Evolutionary conservation across 345 rosid species (phyloP).

Genomic region (Eutrema heterophyllum): DNA sequence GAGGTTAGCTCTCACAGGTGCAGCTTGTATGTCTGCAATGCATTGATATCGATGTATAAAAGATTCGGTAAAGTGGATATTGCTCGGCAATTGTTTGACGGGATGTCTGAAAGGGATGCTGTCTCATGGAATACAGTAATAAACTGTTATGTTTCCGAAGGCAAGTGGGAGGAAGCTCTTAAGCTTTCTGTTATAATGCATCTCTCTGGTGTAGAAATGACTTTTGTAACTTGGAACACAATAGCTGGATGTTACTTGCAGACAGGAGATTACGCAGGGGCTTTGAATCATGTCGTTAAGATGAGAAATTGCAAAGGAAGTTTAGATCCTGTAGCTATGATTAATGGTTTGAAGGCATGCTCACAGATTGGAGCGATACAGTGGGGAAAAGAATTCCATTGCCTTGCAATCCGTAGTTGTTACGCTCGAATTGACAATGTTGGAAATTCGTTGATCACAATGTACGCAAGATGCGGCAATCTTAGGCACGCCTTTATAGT

Average conservation of each 20-base stretch:
- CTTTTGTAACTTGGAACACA: conserved; percentile 63
- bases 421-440: conserved; percentile 39
- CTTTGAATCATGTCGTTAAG: conserved; percentile 42
- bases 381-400: conserved; percentile 62
- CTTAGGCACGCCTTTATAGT: conserved; percentile 42
- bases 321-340: conserved; percentile 55
- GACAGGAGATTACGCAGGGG: conserved; percentile 41
- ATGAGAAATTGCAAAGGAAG: conserved; percentile 36
- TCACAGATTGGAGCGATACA: conserved; percentile 47
- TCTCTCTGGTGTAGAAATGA: conserved; percentile 35
- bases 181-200: conserved; percentile 47
- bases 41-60: conserved; percentile 71
- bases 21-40: conserved; percentile 64
- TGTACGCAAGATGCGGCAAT: conserved; percentile 66
- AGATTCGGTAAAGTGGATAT: conserved; percentile 47
- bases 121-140: conserved; percentile 80
- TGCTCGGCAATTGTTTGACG: conserved; percentile 55
- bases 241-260: conserved; percentile 46
- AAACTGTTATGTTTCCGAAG: conserved; percentile 49
- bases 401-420: conserved; percentile 43
- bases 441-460: conserved; percentile 57
- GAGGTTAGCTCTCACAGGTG: conserved; percentile 32
- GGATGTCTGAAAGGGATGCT: conserved; percentile 57
- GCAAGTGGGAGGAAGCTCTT: conserved; percentile 57
- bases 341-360: conserved; percentile 65